Percentiles rank a stretch among this genome's conserved stretches.
Evolutionary conservation across 2,329 filamentous ascomycete genomes (phyloP).

Genomic region (Epichloe uncinata): DNA sequence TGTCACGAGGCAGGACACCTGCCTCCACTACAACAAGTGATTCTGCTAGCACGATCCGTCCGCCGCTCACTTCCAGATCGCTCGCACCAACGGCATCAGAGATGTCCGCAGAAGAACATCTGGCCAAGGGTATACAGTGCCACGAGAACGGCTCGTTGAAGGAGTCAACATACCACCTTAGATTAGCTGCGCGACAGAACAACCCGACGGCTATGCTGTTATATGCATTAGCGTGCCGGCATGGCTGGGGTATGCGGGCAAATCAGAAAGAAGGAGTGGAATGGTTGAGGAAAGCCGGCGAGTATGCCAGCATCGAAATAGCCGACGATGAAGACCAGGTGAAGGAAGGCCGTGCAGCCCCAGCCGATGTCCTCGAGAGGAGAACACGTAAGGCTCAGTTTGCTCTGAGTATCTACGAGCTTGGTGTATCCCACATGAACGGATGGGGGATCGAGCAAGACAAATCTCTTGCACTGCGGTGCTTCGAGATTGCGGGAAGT

Average conservation of each 20-base stretch:
- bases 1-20: constrained; percentile 29
- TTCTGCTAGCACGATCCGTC: constrained; percentile 38
- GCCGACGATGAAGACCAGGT: constrained; percentile 62
- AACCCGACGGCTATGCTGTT: constrained; percentile 91
- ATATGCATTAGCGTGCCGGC: constrained; percentile 86
- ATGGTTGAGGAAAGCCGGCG: constrained; percentile 86
- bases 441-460: constrained; percentile 96
- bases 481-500: constrained; percentile 91
- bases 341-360: constrained; percentile 43
- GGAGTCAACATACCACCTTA: constrained; percentile 91
- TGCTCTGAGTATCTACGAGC: constrained; percentile 87
- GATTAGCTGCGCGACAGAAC: constrained; percentile 73
- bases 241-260: constrained; percentile 94
- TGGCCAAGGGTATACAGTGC: constrained; percentile 77
- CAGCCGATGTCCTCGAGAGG: constrained; percentile 51
- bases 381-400: constrained; percentile 87
- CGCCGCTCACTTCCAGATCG: constrained; percentile 26
- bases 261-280: constrained; percentile 82
- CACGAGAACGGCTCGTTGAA: constrained; percentile 80
- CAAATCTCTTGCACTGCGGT: constrained; percentile 72
- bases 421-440: constrained; percentile 94
- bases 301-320: constrained; percentile 69
- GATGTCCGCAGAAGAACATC: constrained; percentile 74
- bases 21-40: constrained; percentile 38
- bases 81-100: constrained; percentile 48